These are phyloP conservation scores for Vigna hirtella DNA, from an alignment of 306 rosid species.

Conservation along the genomic window DNA sequence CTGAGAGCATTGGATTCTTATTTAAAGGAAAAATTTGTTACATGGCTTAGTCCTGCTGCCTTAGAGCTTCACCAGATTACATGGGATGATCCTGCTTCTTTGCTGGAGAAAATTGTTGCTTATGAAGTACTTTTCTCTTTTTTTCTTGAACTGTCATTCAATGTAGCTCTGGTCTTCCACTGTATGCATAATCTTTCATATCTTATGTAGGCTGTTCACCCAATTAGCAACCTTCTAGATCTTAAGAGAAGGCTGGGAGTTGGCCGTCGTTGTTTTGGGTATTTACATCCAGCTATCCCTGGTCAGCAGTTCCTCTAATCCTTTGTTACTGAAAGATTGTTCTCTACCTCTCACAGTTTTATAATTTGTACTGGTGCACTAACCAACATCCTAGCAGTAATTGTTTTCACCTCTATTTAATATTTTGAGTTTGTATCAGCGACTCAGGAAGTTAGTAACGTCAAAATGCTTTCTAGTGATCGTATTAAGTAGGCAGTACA, in stretches of 20 bases:
- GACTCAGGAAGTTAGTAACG: constrained; percentile 20
- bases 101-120: constrained; percentile 96
- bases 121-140: constrained; percentile 68
- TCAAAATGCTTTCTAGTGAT: constrained; percentile 21
- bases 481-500: constrained; percentile 1
- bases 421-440: constrained; percentile 18
- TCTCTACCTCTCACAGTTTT: constrained; percentile 31
- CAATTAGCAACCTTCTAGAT: constrained; percentile 95
- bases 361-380: constrained; percentile 14
- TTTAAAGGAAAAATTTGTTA: constrained; percentile 84
- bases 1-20: constrained; percentile 88
- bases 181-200: constrained; percentile 37
- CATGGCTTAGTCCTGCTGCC: constrained; percentile 97
- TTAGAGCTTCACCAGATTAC: constrained; percentile 97
- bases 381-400: constrained; percentile 19
- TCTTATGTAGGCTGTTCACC: constrained; percentile 89
- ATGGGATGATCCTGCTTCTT: constrained; percentile 98
- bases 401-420: constrained; percentile 32
- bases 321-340: constrained; percentile 29
- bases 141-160: constrained; percentile 35
- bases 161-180: constrained; percentile 21
- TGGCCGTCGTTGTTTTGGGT: constrained; percentile 96
- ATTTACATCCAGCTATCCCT: constrained; percentile 93
- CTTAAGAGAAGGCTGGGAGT: constrained; percentile 98
- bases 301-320: constrained; percentile 63